These are phyloP conservation scores for Epicoccum sorghinum DNA, from an alignment of 2,329 filamentous ascomycete genomes.

Conservation along the genomic window DNA sequence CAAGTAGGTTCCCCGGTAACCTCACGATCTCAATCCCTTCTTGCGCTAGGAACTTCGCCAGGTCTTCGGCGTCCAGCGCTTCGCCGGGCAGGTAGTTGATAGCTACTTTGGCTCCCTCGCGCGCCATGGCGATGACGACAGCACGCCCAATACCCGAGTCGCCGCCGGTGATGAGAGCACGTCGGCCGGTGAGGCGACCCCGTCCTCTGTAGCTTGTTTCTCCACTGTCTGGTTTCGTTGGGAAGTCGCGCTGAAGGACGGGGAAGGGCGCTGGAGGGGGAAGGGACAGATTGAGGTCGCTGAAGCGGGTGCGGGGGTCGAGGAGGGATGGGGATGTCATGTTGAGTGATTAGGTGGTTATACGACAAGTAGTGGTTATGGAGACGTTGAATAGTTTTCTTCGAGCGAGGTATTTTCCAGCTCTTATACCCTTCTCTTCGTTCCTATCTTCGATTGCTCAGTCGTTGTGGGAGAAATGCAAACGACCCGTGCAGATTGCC, in stretches of 20 bases:
- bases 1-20: slow-evolving; percentile 62
- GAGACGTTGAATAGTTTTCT: not conserved
- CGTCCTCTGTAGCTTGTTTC: slow-evolving; percentile 22
- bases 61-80: slow-evolving; percentile 74
- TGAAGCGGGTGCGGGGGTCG: not conserved
- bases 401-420: not conserved
- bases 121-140: slow-evolving; percentile 74
- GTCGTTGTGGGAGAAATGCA: no score
- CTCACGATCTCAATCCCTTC: slow-evolving; percentile 55
- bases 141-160: slow-evolving; percentile 79
- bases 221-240: not conserved
- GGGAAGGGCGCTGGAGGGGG: not conserved
- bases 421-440: not conserved
- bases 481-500: no score
- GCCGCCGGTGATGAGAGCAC: slow-evolving; percentile 72
- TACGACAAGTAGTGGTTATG: not conserved
- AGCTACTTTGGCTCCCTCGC: slow-evolving; percentile 74
- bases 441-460: not conserved
- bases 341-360: not conserved
- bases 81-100: slow-evolving; percentile 77
- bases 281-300: not conserved
- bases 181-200: slow-evolving; percentile 35
- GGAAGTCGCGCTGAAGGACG: not conserved
- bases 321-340: not conserved
- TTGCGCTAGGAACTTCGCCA: slow-evolving; percentile 71